Evolutionary conservation across 2,329 filamentous ascomycete genomes (phyloP), one percentile per base, ranked within the genome.

Genomic region (Cercospora zeina): DNA sequence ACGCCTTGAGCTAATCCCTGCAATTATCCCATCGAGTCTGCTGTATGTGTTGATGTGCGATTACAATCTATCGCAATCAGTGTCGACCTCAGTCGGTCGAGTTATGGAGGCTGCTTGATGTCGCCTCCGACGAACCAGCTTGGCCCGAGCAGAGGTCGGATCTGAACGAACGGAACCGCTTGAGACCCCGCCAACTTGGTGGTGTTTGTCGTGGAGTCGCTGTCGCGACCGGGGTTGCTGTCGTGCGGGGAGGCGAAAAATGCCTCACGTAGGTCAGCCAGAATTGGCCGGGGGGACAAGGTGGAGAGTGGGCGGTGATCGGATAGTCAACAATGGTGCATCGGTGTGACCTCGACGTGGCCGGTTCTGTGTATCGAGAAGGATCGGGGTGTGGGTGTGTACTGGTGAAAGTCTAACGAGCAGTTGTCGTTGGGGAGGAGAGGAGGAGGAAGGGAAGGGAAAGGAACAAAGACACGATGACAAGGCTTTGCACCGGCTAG

Each of bases 121-220:
- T 95, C 91, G 83, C 92, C 90, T 89, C 93, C 93, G 79, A 93
- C 93, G 87, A 96, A 92, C 92, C 92, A 91, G 84, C 88, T 87
- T 80, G 92, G 93, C 84, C 91, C 91, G 78, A 93, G 88, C 82
- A 96, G 90, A 86, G 91, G 93, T 83, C 89, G 89, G 77, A 89
- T 83, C 81, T 89, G 88, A 78, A 87, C 88, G 78, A 89, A 85
- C 81, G 85, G 80, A 79, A 83, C 78, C 80, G 83, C 82, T 80
- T 84, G 85, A 86, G 87, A 82, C 84, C 89, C 89, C 91, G 91
- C 91, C 91, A 96, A 96, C 87, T 96, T 96, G 91, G 86, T 89
- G 86, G 85, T 86, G 79, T 84, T 76, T 71, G 66, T 58, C 45
- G 63, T 57, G 67, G 67, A 70, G 75, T 77, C 76, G 58, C 56